These are phyloP conservation scores for Ceratobasidium theobromae DNA, from an alignment of 1,284 basidiomycete genomes.

Conservation along the genomic window DNA sequence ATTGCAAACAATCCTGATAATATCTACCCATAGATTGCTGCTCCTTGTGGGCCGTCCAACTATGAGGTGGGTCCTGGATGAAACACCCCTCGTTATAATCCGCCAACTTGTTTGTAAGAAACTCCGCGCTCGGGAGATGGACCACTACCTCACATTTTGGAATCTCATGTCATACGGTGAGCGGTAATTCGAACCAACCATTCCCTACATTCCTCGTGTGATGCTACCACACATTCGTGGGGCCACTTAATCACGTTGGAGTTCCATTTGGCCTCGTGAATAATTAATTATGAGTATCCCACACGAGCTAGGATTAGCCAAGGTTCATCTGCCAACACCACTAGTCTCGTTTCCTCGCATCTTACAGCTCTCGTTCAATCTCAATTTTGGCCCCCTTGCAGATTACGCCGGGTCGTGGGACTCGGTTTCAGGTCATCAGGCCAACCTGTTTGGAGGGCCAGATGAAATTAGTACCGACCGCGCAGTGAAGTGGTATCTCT, in stretches of 20 bases:
- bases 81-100: neutral
- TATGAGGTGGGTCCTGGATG: conserved; percentile 51
- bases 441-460: conserved; percentile 70
- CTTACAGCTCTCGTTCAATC: neutral
- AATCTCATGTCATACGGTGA: conserved; percentile 82
- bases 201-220: no score
- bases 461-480: conserved; percentile 60
- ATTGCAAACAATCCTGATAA: neutral
- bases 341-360: neutral
- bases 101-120: conserved; percentile 42
- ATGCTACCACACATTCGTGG: no score
- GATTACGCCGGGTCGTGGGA: conserved; percentile 79
- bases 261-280: no score
- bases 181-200: neutral
- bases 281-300: no score
- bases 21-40: conserved; percentile 64
- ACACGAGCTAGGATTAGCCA: no score
- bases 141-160: conserved; percentile 88
- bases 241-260: no score
- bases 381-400: neutral
- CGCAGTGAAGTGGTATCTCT: conserved; percentile 73
- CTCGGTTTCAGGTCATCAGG: conserved; percentile 78
- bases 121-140: conserved; percentile 81
- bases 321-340: neutral
- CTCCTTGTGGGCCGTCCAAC: conserved; percentile 88